A percentile compares a stretch with the other conserved stretches of the same genome.
These are phyloP conservation scores for Phanerochaete sordida DNA, from an alignment of 768 basidiomycete genomes.

Conservation along the genomic window DNA sequence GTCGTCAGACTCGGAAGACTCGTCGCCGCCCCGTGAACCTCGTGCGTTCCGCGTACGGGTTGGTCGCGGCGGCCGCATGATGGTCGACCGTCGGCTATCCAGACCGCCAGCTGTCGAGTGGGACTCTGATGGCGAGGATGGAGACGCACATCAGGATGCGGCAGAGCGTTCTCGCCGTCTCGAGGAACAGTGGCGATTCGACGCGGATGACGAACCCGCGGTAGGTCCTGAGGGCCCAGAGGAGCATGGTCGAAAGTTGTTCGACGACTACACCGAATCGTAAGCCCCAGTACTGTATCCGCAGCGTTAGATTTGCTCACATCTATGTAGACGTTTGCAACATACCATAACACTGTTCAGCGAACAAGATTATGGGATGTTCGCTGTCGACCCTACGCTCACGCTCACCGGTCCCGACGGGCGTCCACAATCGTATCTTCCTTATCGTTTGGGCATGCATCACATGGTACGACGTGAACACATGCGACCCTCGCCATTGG, in stretches of 20 bases:
- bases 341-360: conserved; percentile 53
- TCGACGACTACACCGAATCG: conserved; percentile 69
- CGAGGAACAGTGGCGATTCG: conserved; percentile 65
- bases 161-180: conserved; percentile 18
- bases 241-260: conserved; percentile 62
- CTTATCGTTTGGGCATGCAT: conserved; percentile 38
- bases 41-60: conserved; percentile 67
- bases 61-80: conserved; percentile 79
- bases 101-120: conserved; percentile 5
- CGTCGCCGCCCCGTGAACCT: conserved; percentile 26
- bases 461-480: conserved; percentile 18
- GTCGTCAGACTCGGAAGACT: conserved; percentile 25
- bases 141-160: conserved; percentile 32
- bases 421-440: conserved; percentile 44
- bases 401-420: conserved; percentile 43
- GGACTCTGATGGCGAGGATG: conserved; percentile 21
- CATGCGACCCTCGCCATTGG: not conserved
- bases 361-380: conserved; percentile 40
- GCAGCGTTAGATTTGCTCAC: not conserved
- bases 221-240: conserved; percentile 57
- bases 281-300: conserved; percentile 16
- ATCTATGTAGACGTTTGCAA: conserved; percentile 43
- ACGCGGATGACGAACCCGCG: conserved; percentile 57
- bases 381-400: conserved; percentile 46
- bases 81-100: conserved; percentile 59